A percentile compares a stretch with the other conserved stretches of the same genome.
phyloP scores from a whole-genome alignment of 768 basidiomycete species.

The Galerina marginata region DNA sequence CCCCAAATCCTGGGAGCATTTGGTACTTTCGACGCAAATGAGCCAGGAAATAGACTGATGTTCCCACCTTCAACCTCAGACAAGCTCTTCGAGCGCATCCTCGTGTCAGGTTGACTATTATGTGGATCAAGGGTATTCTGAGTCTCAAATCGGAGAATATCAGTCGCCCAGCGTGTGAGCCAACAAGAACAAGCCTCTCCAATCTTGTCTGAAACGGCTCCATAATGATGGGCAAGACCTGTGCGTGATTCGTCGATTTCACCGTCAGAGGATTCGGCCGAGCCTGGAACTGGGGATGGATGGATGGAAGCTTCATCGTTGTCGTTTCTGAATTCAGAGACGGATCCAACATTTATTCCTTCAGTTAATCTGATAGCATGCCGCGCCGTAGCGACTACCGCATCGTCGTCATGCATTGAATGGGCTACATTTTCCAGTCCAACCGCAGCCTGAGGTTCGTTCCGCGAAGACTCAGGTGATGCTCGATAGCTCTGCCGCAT shows the following conservation, averaged over 20 bases:
- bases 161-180: slow-evolving; percentile 84
- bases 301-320: slow-evolving; percentile 5
- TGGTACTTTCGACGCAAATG: slow-evolving; percentile 37
- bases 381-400: not conserved
- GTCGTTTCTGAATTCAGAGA: not conserved
- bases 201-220: slow-evolving; percentile 89
- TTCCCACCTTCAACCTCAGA: slow-evolving; percentile 17
- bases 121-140: not conserved
- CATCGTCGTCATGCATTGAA: slow-evolving; percentile 43
- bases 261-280: slow-evolving; percentile 22
- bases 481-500: slow-evolving; percentile 67
- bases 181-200: slow-evolving; percentile 90
- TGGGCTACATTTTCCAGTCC: slow-evolving; percentile 74
- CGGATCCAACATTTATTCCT: slow-evolving; percentile 19
- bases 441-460: slow-evolving; percentile 64
- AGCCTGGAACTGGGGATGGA: slow-evolving; percentile 5
- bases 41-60: not conserved
- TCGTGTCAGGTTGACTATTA: slow-evolving; percentile 2
- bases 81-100: slow-evolving; percentile 22
- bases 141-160: slow-evolving; percentile 72
- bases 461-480: slow-evolving; percentile 30
- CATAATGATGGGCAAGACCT: slow-evolving; percentile 66
- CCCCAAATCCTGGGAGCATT: slow-evolving; percentile 58
- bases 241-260: slow-evolving; percentile 19
- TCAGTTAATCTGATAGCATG: slow-evolving; percentile 12